phyloP scores from a whole-genome alignment of 108 stramenopile genomes.

The Conticribra guillardii region DNA sequence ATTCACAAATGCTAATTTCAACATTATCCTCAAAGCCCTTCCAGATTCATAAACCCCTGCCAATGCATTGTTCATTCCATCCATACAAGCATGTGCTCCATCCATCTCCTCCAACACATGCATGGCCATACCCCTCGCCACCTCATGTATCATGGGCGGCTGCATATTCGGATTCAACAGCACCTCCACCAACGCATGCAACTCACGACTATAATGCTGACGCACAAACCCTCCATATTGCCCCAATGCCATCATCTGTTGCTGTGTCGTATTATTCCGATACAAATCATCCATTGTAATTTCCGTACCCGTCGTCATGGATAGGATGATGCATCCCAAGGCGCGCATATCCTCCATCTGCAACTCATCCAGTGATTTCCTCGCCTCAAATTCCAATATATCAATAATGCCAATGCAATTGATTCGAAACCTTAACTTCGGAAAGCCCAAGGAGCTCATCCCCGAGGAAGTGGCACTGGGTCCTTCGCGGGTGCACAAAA shows the following conservation, averaged over 20 bases:
- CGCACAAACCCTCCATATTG: conserved; percentile 54
- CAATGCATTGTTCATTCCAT: conserved; percentile 66
- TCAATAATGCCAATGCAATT: conserved; percentile 87
- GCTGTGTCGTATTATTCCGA: conserved; percentile 1
- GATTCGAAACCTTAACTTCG: conserved; percentile 65
- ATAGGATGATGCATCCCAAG: conserved; percentile 84
- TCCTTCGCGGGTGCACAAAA: conserved; percentile 52
- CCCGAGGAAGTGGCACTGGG: conserved; percentile 15
- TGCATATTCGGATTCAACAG: conserved; percentile 57
- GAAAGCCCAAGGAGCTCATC: conserved; percentile 37
- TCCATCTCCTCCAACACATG: conserved; percentile 73
- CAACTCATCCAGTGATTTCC: conserved; percentile 75
- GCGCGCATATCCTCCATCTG: conserved; percentile 83
- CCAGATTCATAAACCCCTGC: conserved; percentile 88
- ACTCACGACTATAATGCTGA: conserved; percentile 82
- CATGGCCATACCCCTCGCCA: conserved; percentile 60
- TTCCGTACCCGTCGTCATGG: conserved; percentile 80
- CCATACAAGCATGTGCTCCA: conserved; percentile 50
- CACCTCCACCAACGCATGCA: conserved; percentile 68
- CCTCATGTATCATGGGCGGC: conserved; percentile 64
- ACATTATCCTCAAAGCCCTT: conserved; percentile 76
- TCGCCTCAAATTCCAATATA: conserved; percentile 89
- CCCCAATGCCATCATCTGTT: conserved; percentile 20
- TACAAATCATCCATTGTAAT: conserved; percentile 54
- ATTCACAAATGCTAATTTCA: conserved; percentile 91